A percentile compares a stretch with the other conserved stretches of the same genome.
These are phyloP conservation scores for Diaporthe caulivora DNA, from an alignment of 2,329 filamentous ascomycete species.

Conservation along the genomic window DNA sequence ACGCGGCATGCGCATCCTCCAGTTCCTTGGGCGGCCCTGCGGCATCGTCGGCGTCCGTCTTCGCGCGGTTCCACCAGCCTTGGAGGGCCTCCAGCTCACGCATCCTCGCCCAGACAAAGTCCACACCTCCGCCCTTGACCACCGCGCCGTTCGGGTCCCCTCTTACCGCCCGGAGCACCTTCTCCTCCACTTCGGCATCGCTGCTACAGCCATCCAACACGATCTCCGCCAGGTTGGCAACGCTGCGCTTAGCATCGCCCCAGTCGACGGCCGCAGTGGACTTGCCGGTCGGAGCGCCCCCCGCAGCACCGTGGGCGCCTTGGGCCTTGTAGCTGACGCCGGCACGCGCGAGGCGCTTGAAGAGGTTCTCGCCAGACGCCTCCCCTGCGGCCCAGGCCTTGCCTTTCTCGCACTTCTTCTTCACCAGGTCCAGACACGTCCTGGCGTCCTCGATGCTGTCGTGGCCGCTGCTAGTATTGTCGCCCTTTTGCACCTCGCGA, in stretches of 20 bases:
- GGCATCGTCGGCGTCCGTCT: constrained; percentile 49
- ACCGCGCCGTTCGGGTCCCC: constrained; percentile 70
- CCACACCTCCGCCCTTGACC: constrained; percentile 71
- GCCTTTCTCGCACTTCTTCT: constrained; percentile 95
- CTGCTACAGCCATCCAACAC: constrained; percentile 67
- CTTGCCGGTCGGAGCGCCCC: constrained; percentile 68
- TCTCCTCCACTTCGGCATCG: constrained; percentile 69
- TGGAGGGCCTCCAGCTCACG: constrained; percentile 74
- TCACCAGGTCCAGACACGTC: constrained; percentile 92
- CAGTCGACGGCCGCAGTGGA: constrained; percentile 87
- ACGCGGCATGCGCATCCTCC: constrained; percentile 38
- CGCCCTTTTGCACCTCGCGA: constrained; percentile 87
- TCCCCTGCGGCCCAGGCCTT: constrained; percentile 87
- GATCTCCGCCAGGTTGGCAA: constrained; percentile 67
- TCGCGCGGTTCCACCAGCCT: constrained; percentile 76
- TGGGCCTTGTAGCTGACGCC: constrained; percentile 73
- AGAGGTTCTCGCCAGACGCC: constrained; percentile 86
- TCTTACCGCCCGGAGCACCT: constrained; percentile 68
- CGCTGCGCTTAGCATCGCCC: constrained; percentile 78
- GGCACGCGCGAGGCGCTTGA: constrained; percentile 80
- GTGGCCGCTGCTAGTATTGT: constrained; percentile 77
- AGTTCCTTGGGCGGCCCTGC: constrained; percentile 47
- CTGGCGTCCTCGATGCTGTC: constrained; percentile 93
- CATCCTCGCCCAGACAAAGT: constrained; percentile 76
- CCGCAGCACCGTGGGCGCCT: constrained; percentile 67